Base-by-base conservation (phyloP, 208 protist genomes). In the Acanthamoeba pearcei region DNA sequence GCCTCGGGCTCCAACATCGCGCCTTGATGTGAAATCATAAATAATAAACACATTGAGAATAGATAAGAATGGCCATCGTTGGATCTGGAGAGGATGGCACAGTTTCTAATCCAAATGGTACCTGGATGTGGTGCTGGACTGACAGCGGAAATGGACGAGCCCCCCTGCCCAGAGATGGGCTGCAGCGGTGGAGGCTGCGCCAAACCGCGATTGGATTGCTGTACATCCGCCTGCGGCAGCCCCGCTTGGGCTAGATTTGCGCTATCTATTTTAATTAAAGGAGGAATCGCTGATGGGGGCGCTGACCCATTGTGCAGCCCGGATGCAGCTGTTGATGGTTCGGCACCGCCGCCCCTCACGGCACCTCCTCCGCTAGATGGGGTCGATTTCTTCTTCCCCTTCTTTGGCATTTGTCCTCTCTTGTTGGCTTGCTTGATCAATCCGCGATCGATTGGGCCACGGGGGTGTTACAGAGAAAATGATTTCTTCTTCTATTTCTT, bases 301-400 rank as follows among this genome's bases (percentile, higher is more conserved):
- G 66, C 29, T 12, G 66, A 32, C 9, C 29, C 66, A 38, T 38
- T 74, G n/a, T n/a, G 22, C 32, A 22, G 5, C 29, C 10, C 32
- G 29, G 9, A 3, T 49, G 29, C 49, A n/a, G 38, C 80, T 46
- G 15, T 38, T 12, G 68, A 42, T 29, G 38, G 3, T 32, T 82
- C 32, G 6, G 13, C 80, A 29, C 32, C 32, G 32, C 17, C 13
- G 51, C n/a, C 64, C 12, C 51, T 64, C 27, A 22, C 64, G 27
- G 64, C 19, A 9, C 51, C n/a, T 9, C 49, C 80, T 17, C 46
- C 29, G 29, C n/a, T 38, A 3, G 32, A n/a, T 27, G 74, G 74
- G 80, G 80, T 46, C 6, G 80, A 13, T 42, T 88, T 88, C 80
- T 88, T 88, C 80, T 88, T 88, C 80, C 80, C 80, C 80, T 64